phyloP scores from a whole-genome alignment of 371 early-diverging fungal genomes.

The Mucor piriformis region DNA sequence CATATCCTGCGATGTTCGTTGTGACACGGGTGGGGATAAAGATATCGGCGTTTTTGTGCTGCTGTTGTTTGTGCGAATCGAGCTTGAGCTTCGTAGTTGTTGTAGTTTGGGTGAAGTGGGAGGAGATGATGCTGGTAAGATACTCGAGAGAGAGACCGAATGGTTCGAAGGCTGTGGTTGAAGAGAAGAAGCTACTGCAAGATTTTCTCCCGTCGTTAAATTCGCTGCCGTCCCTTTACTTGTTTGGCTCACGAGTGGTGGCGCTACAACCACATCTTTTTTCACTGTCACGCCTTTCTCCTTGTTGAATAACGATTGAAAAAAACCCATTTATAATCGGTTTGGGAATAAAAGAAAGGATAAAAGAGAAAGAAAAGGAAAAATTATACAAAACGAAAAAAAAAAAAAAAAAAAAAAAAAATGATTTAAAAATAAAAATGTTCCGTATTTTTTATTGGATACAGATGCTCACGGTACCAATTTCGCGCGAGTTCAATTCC shows the following conservation, averaged over 20 bases:
- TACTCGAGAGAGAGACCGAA: neutral
- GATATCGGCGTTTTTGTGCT: slow-evolving; percentile 1
- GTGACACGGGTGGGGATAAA: slow-evolving; percentile 9
- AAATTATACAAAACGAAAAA: neutral
- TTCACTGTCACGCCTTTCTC: slow-evolving; percentile 6
- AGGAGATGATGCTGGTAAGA: slow-evolving; percentile 2
- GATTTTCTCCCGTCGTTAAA: too few relatives aligned
- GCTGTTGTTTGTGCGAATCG: neutral
- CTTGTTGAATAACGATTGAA: slow-evolving; percentile 31
- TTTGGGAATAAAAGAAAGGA: neutral
- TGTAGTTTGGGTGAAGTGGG: neutral
- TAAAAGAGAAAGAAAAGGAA: neutral
- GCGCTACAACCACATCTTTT: neutral
- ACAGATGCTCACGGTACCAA: neutral
- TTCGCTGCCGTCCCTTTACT: neutral
- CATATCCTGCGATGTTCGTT: slow-evolving; percentile 5
- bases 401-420: neutral
- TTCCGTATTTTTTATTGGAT: slow-evolving; percentile 2
- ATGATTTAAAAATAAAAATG: too few relatives aligned
- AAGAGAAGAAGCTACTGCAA: too few relatives aligned
- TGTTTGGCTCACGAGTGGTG: neutral
- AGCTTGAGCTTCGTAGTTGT: neutral
- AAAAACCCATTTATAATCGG: slow-evolving; percentile 49
- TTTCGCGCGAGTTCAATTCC: too few relatives aligned
- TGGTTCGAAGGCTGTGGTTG: neutral